Evolutionary conservation across 2,329 filamentous ascomycete genomes (phyloP).

Genomic region (Tolypocladium ophioglossoides): DNA sequence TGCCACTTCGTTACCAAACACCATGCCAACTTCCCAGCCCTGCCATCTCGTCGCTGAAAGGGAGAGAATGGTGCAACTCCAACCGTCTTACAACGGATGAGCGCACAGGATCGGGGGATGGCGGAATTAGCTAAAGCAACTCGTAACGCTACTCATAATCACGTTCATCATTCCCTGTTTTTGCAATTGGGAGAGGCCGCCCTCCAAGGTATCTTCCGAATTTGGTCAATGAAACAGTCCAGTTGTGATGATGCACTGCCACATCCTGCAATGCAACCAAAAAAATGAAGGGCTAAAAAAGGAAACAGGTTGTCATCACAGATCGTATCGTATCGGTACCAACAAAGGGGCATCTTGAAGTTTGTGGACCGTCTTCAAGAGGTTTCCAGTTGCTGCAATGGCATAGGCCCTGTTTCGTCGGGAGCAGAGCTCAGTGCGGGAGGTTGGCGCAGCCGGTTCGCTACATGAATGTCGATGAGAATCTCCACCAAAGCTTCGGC

Average conservation of each 20-base stretch:
- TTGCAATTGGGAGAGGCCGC: conserved; percentile 11
- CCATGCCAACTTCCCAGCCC: not conserved
- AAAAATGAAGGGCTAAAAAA: not conserved
- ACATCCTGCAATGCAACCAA: not conserved
- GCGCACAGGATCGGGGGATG: not conserved
- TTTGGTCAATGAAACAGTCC: conserved; percentile 7
- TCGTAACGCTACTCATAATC: conserved; percentile 17
- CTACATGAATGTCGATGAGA: conserved; percentile 38
- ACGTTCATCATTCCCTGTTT: conserved; percentile 10
- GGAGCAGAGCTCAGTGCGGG: conserved; percentile 12
- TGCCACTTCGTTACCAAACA: not conserved
- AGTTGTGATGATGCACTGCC: conserved; percentile 1
- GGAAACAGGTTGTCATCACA: not conserved
- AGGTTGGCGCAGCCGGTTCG: conserved; percentile 23
- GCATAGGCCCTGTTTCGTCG: conserved; percentile 30
- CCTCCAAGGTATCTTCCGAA: conserved; percentile 18
- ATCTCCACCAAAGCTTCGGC: conserved; percentile 42
- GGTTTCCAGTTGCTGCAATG: conserved; percentile 11
- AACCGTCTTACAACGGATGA: not conserved
- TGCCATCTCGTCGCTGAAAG: not conserved
- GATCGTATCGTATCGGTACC: not conserved
- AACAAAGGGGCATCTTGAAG: not conserved
- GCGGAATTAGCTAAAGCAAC: conserved; percentile 4
- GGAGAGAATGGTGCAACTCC: not conserved
- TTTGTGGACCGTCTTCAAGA: not conserved